phyloP scores from a whole-genome alignment of 2,329 filamentous ascomycete species.

The Gremmenia infestans region DNA sequence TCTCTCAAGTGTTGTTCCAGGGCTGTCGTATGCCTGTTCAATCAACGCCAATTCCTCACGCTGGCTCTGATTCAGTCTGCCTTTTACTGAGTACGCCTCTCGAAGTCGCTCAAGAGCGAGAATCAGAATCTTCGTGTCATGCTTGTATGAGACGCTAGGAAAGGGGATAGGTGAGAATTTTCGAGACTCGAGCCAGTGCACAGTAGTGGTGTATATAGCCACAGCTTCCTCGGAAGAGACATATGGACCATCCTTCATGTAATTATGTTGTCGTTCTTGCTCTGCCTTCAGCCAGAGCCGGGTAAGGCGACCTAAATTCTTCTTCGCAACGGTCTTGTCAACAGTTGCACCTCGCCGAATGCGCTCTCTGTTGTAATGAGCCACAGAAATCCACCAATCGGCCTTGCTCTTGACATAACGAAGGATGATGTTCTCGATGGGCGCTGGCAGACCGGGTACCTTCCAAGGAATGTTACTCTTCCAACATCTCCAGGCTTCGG shows the following conservation, averaged over 20 bases:
- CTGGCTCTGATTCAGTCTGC: conserved; percentile 92
- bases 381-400: conserved; percentile 99
- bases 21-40: conserved; percentile 96
- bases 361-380: conserved; percentile 96
- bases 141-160: conserved; percentile 98
- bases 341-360: conserved; percentile 95
- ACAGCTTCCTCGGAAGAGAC: conserved; percentile 98
- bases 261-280: conserved; percentile 97
- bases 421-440: conserved; percentile 97
- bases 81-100: conserved; percentile 97
- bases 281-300: conserved; percentile 96
- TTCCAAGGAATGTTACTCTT: conserved; percentile 99
- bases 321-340: conserved; percentile 98
- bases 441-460: conserved; percentile 90
- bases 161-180: conserved; percentile 99
- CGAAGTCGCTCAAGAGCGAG: conserved; percentile 86
- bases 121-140: conserved; percentile 98
- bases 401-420: conserved; percentile 99
- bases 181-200: conserved; percentile 96
- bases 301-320: conserved; percentile 92
- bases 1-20: conserved; percentile 87
- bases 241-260: conserved; percentile 98
- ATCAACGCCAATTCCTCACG: conserved; percentile 95
- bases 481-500: conserved; percentile 98
- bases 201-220: conserved; percentile 96